Conservation (phyloP, 352 stramenopile species). For the Phytophthora pseudosyringae region DNA sequence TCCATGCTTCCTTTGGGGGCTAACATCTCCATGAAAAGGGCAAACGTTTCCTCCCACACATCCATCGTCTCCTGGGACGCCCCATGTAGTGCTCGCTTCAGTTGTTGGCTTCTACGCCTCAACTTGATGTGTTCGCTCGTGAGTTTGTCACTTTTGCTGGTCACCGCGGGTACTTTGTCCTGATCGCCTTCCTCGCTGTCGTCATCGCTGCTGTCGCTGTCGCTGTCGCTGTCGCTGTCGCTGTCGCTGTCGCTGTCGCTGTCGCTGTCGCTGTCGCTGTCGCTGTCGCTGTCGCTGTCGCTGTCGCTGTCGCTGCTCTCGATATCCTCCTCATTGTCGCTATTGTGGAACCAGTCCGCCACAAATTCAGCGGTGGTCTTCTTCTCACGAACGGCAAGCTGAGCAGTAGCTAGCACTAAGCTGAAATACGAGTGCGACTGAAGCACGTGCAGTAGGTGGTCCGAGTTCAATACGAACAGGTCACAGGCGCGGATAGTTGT, state of each 20-base stretch:
- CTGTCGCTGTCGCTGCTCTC: slow-evolving; percentile 5
- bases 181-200: slow-evolving; percentile 3
- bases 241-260: no score
- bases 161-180: neutral
- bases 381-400: slow-evolving; percentile 46
- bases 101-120: slow-evolving; percentile 19
- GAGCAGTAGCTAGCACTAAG: slow-evolving; percentile 49
- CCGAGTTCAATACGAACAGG: slow-evolving; percentile 61
- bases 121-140: slow-evolving; percentile 15
- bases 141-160: neutral
- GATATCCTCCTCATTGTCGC: slow-evolving; percentile 23
- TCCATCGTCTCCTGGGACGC: slow-evolving; percentile 24
- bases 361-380: slow-evolving; percentile 41
- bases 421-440: slow-evolving; percentile 49
- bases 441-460: slow-evolving; percentile 53
- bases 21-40: slow-evolving; percentile 56
- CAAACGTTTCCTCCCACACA: slow-evolving; percentile 51
- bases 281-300: slow-evolving; percentile 5
- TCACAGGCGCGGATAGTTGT: slow-evolving; percentile 63
- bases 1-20: slow-evolving; percentile 46
- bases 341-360: slow-evolving; percentile 14
- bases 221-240: slow-evolving; percentile 5
- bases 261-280: neutral
- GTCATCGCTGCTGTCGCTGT: neutral
- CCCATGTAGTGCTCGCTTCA: slow-evolving; percentile 17